Evolutionary conservation across 192 early-diverging fungal genomes (phyloP), one percentile per base, ranked within the genome.

Genomic region (Linnemannia elongata): DNA sequence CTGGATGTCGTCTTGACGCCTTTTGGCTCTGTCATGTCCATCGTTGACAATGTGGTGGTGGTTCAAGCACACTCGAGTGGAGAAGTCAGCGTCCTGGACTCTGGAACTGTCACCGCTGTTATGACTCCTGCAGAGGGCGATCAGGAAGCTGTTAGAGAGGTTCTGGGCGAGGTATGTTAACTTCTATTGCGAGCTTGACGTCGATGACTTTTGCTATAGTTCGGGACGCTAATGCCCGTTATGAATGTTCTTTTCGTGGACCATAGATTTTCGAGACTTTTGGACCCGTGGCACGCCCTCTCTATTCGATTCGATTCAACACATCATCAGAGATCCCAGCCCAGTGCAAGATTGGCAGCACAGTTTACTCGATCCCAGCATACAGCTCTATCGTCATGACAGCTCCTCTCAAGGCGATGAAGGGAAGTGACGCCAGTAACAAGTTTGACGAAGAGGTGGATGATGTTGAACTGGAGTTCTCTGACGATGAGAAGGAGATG

Each of bases 341-440:
- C 12, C 69, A 82, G 70, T 88, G 91, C 33, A 87, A 74, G 15
- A 75, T 89, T 3, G 93, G 93, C 17, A 80, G 79, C 22, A 80
- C 77, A 7, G 92, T 99, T 0, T 97, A 91, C 73, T 95, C 88
- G 57, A 91, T 94, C 3, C 88, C 92, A 17, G 92, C 92, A 24
- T 89, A 94, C 83, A 86, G 89, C n/a, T 91, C 94, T 18, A 90
- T 94, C 78, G 93, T 97, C 22, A 89, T 93, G 52, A 95, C 96
- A 4, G 88, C 90, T 35, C 88, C 85, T 20, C 88, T 99, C 42
- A 90, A 91, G 47, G 77, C 81, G 8, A 72, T 93, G 30, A 99
- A 96, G 83, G 98, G 97, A 41, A 93, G 92, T 0, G 98, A 99
- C 90, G 98, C 98, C 6, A 96, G 95, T 63, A 99, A 99, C 80